phyloP scores from a whole-genome alignment of 2,329 filamentous ascomycete genomes.

The Phialophora expanda region DNA sequence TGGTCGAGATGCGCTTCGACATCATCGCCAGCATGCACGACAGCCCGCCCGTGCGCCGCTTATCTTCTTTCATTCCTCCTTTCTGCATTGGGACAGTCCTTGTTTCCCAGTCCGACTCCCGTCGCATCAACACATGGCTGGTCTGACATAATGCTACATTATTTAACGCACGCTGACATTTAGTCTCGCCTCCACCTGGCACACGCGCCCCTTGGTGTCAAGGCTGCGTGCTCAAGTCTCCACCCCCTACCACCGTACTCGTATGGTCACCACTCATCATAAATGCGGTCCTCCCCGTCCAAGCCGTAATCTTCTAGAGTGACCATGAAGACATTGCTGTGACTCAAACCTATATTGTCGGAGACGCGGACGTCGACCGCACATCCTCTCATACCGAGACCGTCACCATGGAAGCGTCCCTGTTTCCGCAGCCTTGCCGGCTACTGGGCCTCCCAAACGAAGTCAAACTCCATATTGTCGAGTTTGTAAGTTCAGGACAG shows the following conservation, averaged over 20 bases:
- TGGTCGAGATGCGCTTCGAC: not conserved
- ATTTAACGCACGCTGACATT: conserved; percentile 13
- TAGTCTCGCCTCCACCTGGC: not conserved
- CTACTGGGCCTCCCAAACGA: conserved; percentile 36
- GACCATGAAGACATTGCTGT: not conserved
- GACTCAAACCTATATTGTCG: not conserved
- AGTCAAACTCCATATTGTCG: conserved; percentile 37
- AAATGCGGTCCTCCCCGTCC: not conserved
- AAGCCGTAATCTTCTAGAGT: not conserved
- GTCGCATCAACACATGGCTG: not conserved
- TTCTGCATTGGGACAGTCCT: not conserved
- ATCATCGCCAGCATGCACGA: not conserved
- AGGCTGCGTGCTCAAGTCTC: not conserved
- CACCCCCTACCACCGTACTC: conserved; percentile 3
- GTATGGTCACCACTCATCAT: not conserved
- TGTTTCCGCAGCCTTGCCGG: conserved; percentile 32
- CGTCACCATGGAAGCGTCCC: conserved; percentile 23
- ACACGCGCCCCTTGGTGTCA: conserved; percentile 8
- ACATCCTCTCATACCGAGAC: not conserved
- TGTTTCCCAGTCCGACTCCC: not conserved
- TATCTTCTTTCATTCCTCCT: not conserved
- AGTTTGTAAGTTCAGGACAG: conserved; percentile 34
- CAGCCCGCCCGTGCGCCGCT: not conserved
- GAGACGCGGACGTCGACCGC: not conserved
- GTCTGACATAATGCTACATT: conserved; percentile 6